Evolutionary conservation across 352 stramenopile genomes (phyloP).

Genomic region (Phytopythium sindhum): DNA sequence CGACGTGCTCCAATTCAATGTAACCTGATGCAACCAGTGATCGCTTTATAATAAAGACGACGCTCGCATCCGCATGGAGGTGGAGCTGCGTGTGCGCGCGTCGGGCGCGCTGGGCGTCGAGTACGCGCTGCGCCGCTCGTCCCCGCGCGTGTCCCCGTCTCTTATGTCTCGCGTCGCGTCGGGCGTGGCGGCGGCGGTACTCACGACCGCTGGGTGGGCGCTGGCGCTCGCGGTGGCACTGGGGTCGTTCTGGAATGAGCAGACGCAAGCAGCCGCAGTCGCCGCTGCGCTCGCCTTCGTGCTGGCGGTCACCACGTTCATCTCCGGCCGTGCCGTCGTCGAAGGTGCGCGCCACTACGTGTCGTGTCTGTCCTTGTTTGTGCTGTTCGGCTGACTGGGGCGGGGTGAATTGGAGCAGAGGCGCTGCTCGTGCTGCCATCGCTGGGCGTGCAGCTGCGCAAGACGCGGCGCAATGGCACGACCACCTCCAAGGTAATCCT

Average conservation of each 20-base stretch:
- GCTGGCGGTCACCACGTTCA: background rate
- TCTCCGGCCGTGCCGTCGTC: background rate
- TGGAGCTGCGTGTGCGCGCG: slow-evolving; percentile 46
- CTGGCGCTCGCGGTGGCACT: background rate
- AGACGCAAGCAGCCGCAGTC: background rate
- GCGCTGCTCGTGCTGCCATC: slow-evolving; percentile 71
- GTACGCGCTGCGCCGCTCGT: slow-evolving; percentile 33
- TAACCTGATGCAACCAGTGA: too few relatives aligned
- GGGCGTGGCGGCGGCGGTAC: background rate
- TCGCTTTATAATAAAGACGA: too few relatives aligned
- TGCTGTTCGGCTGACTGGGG: background rate
- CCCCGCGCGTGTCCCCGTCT: background rate
- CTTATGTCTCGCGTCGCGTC: background rate
- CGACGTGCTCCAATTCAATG: too few relatives aligned
- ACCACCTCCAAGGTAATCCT: slow-evolving; percentile 20
- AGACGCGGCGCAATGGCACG: slow-evolving; percentile 47
- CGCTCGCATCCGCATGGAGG: slow-evolving; percentile 14
- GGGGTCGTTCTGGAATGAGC: background rate
- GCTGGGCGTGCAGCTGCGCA: slow-evolving; percentile 70
- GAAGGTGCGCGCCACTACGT: background rate
- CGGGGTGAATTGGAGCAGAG: slow-evolving; percentile 27
- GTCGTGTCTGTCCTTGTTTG: background rate
- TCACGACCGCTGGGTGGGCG: background rate
- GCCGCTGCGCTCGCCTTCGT: background rate
- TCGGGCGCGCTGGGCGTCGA: slow-evolving; percentile 52